A percentile compares a stretch with the other conserved stretches of the same genome.
phyloP scores from a whole-genome alignment of 441 rosid species.

The Arabidopsis lyrata region DNA sequence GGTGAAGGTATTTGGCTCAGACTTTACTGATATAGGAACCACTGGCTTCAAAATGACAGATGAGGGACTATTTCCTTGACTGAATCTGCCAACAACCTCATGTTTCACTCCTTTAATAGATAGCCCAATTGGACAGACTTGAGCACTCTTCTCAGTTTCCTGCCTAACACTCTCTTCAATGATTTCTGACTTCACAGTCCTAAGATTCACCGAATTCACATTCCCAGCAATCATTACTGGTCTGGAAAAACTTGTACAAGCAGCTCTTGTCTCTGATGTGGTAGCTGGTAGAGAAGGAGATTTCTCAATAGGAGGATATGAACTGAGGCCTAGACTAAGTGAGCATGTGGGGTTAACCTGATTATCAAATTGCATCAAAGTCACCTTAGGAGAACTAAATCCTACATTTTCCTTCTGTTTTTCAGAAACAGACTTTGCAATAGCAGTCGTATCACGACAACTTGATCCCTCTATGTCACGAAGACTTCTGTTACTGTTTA shows the following conservation, averaged over 20 bases:
- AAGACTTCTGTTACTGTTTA: constrained; percentile 34
- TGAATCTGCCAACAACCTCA: constrained; percentile 52
- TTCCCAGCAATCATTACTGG: constrained; percentile 40
- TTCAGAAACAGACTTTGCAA: constrained; percentile 41
- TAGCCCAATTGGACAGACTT: constrained; percentile 29
- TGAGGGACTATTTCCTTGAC: constrained; percentile 33
- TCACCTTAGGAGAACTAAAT: constrained; percentile 32
- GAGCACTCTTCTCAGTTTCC: constrained; percentile 42
- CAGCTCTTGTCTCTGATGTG: constrained; percentile 26
- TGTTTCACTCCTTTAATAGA: constrained; percentile 51
- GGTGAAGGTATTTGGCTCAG: constrained; percentile 54
- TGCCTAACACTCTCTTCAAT: constrained; percentile 52
- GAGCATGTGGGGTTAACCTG: constrained; percentile 51
- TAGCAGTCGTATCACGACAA: constrained; percentile 33
- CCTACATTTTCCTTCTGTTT: constrained; percentile 40
- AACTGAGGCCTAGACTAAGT: constrained; percentile 66
- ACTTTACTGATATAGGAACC: constrained; percentile 53
- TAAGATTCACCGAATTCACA: constrained; percentile 37
- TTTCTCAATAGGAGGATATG: constrained; percentile 48
- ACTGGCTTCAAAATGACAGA: constrained; percentile 42
- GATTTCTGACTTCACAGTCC: constrained; percentile 69
- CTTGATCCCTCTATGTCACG: constrained; percentile 47
- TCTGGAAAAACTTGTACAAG: constrained; percentile 37
- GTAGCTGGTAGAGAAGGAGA: constrained; percentile 46
- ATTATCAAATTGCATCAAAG: constrained; percentile 39